phyloP scores from a whole-genome alignment of 2,329 filamentous ascomycete genomes.

The Pseudogymnoascus sp. region DNA sequence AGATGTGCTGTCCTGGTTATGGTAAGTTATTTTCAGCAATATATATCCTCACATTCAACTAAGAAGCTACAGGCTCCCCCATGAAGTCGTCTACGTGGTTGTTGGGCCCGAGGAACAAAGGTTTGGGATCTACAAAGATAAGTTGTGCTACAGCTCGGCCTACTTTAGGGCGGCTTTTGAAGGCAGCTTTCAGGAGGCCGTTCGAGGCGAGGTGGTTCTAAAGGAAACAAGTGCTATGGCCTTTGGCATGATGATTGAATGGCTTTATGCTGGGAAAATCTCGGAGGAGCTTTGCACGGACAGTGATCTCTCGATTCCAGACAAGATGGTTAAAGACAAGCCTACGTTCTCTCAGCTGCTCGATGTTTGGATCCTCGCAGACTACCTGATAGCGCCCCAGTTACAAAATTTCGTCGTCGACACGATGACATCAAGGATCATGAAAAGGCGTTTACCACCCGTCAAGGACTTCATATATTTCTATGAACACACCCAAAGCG shows the following conservation, averaged over 20 bases:
- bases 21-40: neutral
- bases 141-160: slow-evolving; percentile 16
- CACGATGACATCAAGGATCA: neutral
- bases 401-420: neutral
- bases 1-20: neutral
- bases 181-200: slow-evolving; percentile 12
- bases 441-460: neutral
- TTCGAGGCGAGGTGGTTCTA: slow-evolving; percentile 12
- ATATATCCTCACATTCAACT: neutral
- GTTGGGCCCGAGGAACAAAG: slow-evolving; percentile 11
- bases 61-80: neutral
- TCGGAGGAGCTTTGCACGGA: neutral
- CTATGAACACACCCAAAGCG: neutral
- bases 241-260: slow-evolving; percentile 16
- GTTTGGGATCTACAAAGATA: slow-evolving; percentile 18
- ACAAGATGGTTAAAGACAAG: neutral
- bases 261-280: slow-evolving; percentile 13
- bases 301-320: too few relatives aligned
- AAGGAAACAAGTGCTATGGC: neutral
- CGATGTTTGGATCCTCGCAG: neutral
- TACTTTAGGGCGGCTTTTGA: slow-evolving; percentile 19
- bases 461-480: neutral
- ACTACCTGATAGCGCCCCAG: neutral
- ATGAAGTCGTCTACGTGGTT: slow-evolving; percentile 13
- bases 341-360: neutral